Evolutionary conservation across 208 protist species (phyloP).

Genomic region (Jaenimonas drosophilae): DNA sequence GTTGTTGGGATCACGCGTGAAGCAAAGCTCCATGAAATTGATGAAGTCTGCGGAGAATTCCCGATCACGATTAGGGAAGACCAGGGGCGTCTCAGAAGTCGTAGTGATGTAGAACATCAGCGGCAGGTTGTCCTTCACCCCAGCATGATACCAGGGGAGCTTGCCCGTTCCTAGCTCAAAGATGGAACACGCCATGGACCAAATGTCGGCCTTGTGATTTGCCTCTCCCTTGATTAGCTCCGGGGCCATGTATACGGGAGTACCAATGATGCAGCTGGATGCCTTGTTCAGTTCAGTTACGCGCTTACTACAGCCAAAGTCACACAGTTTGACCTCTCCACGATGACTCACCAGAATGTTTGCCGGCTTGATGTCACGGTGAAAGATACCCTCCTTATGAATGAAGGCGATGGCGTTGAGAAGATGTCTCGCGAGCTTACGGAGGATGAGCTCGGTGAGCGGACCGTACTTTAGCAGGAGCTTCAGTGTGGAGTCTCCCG

Average conservation of each 20-base stretch:
- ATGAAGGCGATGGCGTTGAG: slow-evolving; percentile 80
- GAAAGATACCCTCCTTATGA: slow-evolving; percentile 83
- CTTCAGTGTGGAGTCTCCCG: slow-evolving; percentile 71
- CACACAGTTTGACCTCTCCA: slow-evolving; percentile 85
- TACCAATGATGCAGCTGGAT: slow-evolving; percentile 80
- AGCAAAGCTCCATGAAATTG: slow-evolving; percentile 82
- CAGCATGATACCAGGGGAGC: slow-evolving; percentile 77
- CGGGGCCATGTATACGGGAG: slow-evolving; percentile 86
- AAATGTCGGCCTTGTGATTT: slow-evolving; percentile 82
- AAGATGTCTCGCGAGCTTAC: slow-evolving; percentile 56
- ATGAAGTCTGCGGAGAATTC: slow-evolving; percentile 75
- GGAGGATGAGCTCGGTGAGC: slow-evolving; percentile 67
- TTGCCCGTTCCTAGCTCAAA: slow-evolving; percentile 81
- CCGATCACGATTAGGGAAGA: slow-evolving; percentile 26
- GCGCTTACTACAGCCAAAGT: slow-evolving; percentile 89
- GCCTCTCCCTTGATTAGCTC: slow-evolving; percentile 83
- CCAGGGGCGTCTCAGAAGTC: slow-evolving; percentile 66
- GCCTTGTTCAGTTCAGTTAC: slow-evolving; percentile 76
- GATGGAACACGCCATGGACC: slow-evolving; percentile 81
- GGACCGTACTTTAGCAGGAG: slow-evolving; percentile 76
- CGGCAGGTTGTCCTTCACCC: slow-evolving; percentile 64
- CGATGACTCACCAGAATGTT: slow-evolving; percentile 84
- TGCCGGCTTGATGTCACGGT: slow-evolving; percentile 88
- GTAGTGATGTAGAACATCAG: slow-evolving; percentile 89
- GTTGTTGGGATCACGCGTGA: slow-evolving; percentile 50